Evolutionary conservation across 176 grass and related monocot species (phyloP).

Genomic region (Oryza glaberrima): DNA sequence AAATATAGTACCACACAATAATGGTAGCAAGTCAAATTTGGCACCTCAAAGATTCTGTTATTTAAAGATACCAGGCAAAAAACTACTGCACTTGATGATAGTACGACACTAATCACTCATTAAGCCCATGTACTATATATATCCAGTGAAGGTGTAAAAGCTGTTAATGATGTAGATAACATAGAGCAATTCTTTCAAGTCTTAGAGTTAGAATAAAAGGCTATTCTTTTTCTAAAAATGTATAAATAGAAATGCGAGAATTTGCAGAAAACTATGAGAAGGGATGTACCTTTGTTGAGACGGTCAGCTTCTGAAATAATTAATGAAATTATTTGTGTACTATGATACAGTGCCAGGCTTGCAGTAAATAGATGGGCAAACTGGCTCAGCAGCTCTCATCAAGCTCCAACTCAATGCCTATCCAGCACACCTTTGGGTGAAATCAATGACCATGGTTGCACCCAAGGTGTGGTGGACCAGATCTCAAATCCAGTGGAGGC

Average conservation of each 20-base stretch:
- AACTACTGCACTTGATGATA: slow-evolving; percentile 6
- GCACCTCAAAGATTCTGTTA: slow-evolving; percentile 9
- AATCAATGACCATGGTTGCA: slow-evolving; percentile 48
- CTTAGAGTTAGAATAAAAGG: slow-evolving; percentile 1
- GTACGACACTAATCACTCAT: not conserved
- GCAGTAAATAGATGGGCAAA: slow-evolving; percentile 33
- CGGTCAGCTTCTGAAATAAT: slow-evolving; percentile 57
- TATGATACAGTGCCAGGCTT: slow-evolving; percentile 55
- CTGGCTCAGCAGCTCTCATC: slow-evolving; percentile 35
- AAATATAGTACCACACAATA: slow-evolving; percentile 18
- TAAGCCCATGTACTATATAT: not conserved
- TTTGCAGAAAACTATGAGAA: slow-evolving; percentile 25
- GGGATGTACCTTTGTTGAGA: slow-evolving; percentile 48
- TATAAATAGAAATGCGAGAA: not conserved
- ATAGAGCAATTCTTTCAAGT: not conserved
- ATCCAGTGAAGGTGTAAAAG: slow-evolving; percentile 9
- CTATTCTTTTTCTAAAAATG: slow-evolving; percentile 6
- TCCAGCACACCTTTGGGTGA: slow-evolving; percentile 29
- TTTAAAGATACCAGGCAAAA: slow-evolving; percentile 9
- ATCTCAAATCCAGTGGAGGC: slow-evolving; percentile 63
- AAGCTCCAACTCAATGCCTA: slow-evolving; percentile 36
- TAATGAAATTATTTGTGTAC: slow-evolving; percentile 44
- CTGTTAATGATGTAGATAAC: slow-evolving; percentile 11
- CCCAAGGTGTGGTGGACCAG: slow-evolving; percentile 34
- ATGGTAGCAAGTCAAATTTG: slow-evolving; percentile 2